Evolutionary conservation across 352 stramenopile genomes (phyloP).

Genomic region (Phytophthora megakarya): DNA sequence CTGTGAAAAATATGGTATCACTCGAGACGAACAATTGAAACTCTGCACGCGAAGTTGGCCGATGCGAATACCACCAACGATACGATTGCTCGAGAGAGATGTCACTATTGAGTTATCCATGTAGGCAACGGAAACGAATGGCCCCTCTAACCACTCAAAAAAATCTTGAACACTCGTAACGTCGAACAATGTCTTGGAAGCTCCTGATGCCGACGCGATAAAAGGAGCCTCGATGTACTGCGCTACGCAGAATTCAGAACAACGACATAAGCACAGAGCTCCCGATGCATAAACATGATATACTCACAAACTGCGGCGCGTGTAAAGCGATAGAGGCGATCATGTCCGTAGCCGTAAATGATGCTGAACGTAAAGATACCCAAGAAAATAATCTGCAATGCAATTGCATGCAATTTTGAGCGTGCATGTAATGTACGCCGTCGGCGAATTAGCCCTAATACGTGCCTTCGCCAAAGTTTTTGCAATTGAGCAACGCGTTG

Average conservation of each 20-base stretch:
- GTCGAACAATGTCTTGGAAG: constrained; percentile 16
- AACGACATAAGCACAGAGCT: neutral
- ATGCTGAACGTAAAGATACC: constrained; percentile 44
- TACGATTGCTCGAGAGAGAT: constrained; percentile 31
- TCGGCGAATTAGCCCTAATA: constrained; percentile 31
- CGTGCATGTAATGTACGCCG: constrained; percentile 43
- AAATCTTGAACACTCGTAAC: constrained; percentile 15
- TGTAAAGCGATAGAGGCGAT: constrained; percentile 46
- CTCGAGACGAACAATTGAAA: constrained; percentile 41
- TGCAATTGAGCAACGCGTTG: constrained; percentile 40
- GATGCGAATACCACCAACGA: constrained; percentile 54
- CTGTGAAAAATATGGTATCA: constrained; percentile 35
- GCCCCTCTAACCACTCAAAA: constrained; percentile 21
- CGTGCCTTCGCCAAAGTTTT: constrained; percentile 37
- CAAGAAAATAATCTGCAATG: constrained; percentile 54
- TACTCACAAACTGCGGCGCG: constrained; percentile 38
- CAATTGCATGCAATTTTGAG: constrained; percentile 53
- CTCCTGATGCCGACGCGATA: constrained; percentile 6
- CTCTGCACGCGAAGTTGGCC: constrained; percentile 47
- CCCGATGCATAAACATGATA: neutral
- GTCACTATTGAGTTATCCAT: neutral
- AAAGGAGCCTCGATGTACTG: constrained; percentile 24
- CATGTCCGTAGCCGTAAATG: constrained; percentile 32
- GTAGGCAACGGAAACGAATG: constrained; percentile 20
- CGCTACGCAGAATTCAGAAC: constrained; percentile 9